A percentile compares a stretch with the other conserved stretches of the same genome.
Evolutionary conservation across 176 grass and related monocot genomes (phyloP).

Genomic region (Rhynchospora breviuscula): DNA sequence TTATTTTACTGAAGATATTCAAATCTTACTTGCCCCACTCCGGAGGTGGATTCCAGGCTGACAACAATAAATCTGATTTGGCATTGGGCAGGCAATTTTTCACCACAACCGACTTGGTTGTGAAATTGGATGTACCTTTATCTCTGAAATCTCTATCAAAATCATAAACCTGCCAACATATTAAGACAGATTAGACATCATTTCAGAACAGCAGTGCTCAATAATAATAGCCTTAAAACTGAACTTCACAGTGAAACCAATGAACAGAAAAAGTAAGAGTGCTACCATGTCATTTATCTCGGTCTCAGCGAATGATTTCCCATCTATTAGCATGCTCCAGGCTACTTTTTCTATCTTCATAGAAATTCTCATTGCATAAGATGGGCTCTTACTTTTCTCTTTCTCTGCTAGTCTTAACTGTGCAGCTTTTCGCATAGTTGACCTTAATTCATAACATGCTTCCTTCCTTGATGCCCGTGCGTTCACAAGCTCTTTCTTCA

Average conservation of each 20-base stretch:
- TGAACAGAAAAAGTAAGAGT: conserved; percentile 20
- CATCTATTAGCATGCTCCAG: conserved; percentile 94
- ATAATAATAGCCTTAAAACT: conserved; percentile 1
- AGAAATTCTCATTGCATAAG: conserved; percentile 91
- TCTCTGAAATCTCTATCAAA: conserved; percentile 98
- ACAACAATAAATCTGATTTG: conserved; percentile 83
- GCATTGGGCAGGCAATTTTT: conserved; percentile 83
- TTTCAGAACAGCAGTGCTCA: conserved; percentile 1
- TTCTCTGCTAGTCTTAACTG: conserved; percentile 77
- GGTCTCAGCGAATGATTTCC: conserved; percentile 85
- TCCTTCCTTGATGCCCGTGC: conserved; percentile 54
- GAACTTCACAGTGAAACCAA: background rate
- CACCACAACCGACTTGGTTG: conserved; percentile 72
- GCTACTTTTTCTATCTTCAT: conserved; percentile 72
- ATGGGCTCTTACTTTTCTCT: conserved; percentile 98
- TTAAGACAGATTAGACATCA: conserved; percentile 27
- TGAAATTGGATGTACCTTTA: conserved; percentile 84
- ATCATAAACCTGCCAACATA: conserved; percentile 77
- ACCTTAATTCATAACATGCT: conserved; percentile 66
- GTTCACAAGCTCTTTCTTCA: conserved; percentile 68
- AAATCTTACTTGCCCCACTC: conserved; percentile 98
- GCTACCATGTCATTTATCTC: conserved; percentile 88
- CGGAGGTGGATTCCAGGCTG: conserved; percentile 91
- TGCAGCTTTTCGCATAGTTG: conserved; percentile 75
- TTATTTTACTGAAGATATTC: conserved; percentile 13